Evolutionary conservation across 129 eudicot species (phyloP).

Genomic region (Heracleum sosnowskyi): DNA sequence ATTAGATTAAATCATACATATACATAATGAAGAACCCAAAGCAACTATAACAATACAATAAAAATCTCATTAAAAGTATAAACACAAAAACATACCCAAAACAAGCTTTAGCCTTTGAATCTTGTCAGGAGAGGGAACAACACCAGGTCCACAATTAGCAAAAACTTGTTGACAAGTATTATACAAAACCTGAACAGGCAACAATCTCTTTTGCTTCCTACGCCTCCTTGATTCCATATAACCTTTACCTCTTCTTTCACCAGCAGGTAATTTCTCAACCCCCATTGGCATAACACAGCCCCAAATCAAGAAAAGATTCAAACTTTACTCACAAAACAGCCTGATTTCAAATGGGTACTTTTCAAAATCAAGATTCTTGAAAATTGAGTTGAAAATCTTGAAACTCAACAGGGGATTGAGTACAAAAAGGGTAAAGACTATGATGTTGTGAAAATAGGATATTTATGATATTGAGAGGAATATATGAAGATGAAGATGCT

Average conservation of each 20-base stretch:
- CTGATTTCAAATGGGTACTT: not conserved
- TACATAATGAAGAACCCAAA: not conserved
- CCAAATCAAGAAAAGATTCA: not conserved
- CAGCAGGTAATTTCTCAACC: conserved; percentile 38
- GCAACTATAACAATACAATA: not conserved
- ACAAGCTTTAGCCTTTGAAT: conserved; percentile 51
- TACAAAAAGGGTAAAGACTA: not conserved
- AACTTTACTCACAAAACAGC: not conserved
- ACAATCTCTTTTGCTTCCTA: conserved; percentile 30
- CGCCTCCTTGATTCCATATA: conserved; percentile 24
- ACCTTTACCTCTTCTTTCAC: conserved; percentile 24
- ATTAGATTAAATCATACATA: not conserved
- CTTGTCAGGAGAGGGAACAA: conserved; percentile 53
- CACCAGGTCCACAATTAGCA: conserved; percentile 75
- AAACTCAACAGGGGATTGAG: not conserved
- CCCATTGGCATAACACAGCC: conserved; percentile 42
- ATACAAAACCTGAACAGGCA: conserved; percentile 65
- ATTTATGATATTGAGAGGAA: conserved; percentile 12
- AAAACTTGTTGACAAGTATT: conserved; percentile 66
- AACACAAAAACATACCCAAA: conserved; percentile 38
- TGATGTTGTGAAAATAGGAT: not conserved
- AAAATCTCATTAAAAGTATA: not conserved
- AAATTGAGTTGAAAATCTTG: not conserved
- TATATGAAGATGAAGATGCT: conserved; percentile 12
- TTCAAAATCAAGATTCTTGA: not conserved